These are phyloP conservation scores for apple (Malus domestica) DNA, from an alignment of 306 rosid genomes.

Conservation along the genomic window ASM211411v1 NC_041798.1:32750501-32751000, in stretches of 20 bases:
- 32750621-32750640: slow-evolving; percentile 88
- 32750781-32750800: slow-evolving; percentile 34
- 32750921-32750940: slow-evolving; percentile 55
- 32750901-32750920: slow-evolving; percentile 35
- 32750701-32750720: slow-evolving; percentile 93
- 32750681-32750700: slow-evolving; percentile 72
- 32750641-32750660: slow-evolving; percentile 80
- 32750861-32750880: slow-evolving; percentile 22
- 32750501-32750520: not conserved
- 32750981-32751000: slow-evolving; percentile 55
- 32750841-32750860: slow-evolving; percentile 48
- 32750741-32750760: slow-evolving; percentile 71
- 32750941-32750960: slow-evolving; percentile 77
- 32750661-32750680: slow-evolving; percentile 74
- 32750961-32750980: slow-evolving; percentile 95
- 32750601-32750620: slow-evolving; percentile 85
- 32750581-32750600: slow-evolving; percentile 95
- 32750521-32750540: slow-evolving; percentile 1
- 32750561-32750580: slow-evolving; percentile 88
- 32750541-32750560: slow-evolving; percentile 84
- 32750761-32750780: slow-evolving; percentile 45
- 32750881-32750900: slow-evolving; percentile 24
- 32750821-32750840: slow-evolving; percentile 59
- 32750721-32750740: slow-evolving; percentile 81
- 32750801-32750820: slow-evolving; percentile 38